These are phyloP conservation scores for Gynochthodes officinalis DNA, from an alignment of 257 asterid genomes.

Conservation along the genomic window DNA sequence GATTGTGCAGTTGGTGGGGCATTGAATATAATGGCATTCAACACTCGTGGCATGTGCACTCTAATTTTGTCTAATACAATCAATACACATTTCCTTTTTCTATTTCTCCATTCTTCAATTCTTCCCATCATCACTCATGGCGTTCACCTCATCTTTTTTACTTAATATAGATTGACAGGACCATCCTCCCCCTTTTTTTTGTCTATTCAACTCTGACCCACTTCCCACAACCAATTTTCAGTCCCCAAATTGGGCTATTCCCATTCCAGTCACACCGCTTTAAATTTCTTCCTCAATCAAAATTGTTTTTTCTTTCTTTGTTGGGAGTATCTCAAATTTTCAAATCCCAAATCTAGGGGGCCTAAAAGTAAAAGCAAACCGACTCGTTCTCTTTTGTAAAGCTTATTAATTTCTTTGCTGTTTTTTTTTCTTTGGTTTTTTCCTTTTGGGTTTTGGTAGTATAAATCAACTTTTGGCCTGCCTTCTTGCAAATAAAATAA, in stretches of 20 bases:
- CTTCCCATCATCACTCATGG: slow-evolving; percentile 4
- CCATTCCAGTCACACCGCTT: not conserved
- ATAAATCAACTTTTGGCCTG: not conserved
- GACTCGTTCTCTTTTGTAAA: not conserved
- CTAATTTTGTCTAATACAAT: slow-evolving; percentile 18
- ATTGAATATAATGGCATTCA: slow-evolving; percentile 34
- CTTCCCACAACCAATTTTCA: slow-evolving; percentile 2
- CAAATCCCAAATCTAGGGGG: not conserved
- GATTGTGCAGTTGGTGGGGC: slow-evolving; percentile 52
- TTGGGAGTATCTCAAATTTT: too few relatives aligned
- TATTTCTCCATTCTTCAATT: not conserved
- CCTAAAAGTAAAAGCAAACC: not conserved
- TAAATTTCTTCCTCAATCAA: not conserved
- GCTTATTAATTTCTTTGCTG: too few relatives aligned
- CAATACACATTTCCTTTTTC: not conserved
- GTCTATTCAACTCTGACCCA: slow-evolving; percentile 10
- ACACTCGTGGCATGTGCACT: slow-evolving; percentile 46
- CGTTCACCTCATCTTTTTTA: not conserved
- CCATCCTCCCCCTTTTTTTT: not conserved
- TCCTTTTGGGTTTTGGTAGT: too few relatives aligned
- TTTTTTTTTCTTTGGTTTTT: too few relatives aligned
- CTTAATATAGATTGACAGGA: slow-evolving; percentile 9
- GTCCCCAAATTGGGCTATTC: not conserved
- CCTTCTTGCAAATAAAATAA: not conserved
- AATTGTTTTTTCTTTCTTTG: not conserved